A percentile compares a stretch with the other conserved stretches of the same genome.
These are phyloP conservation scores for Diaporthe amygdali DNA, from an alignment of 2,329 filamentous ascomycete species.

Conservation along the genomic window DNA sequence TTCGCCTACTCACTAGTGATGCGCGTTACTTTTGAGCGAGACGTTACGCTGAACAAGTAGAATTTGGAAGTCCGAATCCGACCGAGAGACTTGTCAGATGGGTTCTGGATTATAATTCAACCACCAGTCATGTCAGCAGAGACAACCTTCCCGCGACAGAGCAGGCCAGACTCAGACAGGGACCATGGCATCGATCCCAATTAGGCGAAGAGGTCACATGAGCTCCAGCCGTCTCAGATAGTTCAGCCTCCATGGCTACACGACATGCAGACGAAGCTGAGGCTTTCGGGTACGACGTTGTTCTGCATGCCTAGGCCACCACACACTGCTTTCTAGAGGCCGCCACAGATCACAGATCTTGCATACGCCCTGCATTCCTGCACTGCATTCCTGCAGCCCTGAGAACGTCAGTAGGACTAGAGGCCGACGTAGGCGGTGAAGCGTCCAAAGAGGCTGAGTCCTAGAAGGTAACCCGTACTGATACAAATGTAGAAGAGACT, in stretches of 20 bases:
- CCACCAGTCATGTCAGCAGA: not conserved
- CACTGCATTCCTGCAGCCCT: slow-evolving; percentile 18
- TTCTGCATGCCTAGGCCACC: not conserved
- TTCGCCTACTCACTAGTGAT: not conserved
- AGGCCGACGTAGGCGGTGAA: slow-evolving; percentile 6
- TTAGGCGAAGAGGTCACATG: slow-evolving; percentile 15
- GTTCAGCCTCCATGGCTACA: slow-evolving; percentile 25
- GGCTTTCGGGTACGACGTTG: slow-evolving; percentile 15
- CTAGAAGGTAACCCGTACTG: not conserved
- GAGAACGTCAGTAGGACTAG: not conserved
- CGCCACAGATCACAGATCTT: not conserved
- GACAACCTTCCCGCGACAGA: not conserved
- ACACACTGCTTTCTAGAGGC: not conserved
- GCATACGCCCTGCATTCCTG: slow-evolving; percentile 11
- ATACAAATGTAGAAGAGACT: not conserved
- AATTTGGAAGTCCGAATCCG: no score
- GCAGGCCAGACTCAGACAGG: slow-evolving; percentile 5
- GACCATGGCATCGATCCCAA: not conserved
- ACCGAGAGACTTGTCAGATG: not conserved
- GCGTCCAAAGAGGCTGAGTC: not conserved
- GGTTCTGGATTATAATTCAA: not conserved
- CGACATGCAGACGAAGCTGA: slow-evolving; percentile 9
- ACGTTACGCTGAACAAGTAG: not conserved
- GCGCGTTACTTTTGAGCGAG: slow-evolving; percentile 1
- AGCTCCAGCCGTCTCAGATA: not conserved